Evolutionary conservation across 2,329 filamentous ascomycete genomes (phyloP).

Genomic region (Talaromyces sp.): DNA sequence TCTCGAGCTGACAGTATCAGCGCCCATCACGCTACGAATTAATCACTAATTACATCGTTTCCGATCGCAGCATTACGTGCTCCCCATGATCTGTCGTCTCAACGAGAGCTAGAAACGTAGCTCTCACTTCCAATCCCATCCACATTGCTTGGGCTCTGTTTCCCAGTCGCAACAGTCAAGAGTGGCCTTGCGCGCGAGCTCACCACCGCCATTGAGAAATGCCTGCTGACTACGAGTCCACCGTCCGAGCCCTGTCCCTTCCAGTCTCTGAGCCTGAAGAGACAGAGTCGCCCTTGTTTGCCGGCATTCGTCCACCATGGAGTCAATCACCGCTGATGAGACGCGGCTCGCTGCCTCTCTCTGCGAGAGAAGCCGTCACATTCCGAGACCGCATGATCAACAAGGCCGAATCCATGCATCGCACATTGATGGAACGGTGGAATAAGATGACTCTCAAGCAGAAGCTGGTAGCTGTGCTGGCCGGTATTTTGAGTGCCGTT

Average conservation of each 20-base stretch:
- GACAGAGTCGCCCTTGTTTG: constrained; percentile 42
- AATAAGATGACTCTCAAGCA: constrained; percentile 49
- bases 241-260: constrained; percentile 49
- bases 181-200: background rate
- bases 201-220: constrained; percentile 18
- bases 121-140: background rate
- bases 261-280: constrained; percentile 39
- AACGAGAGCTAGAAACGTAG: constrained; percentile 8
- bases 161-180: background rate
- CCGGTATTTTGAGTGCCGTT: constrained; percentile 46
- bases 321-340: constrained; percentile 40
- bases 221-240: constrained; percentile 47
- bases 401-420: constrained; percentile 29
- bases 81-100: constrained; percentile 6
- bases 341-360: constrained; percentile 34
- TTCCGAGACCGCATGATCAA: constrained; percentile 35
- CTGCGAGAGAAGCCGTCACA: constrained; percentile 24
- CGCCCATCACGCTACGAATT: background rate
- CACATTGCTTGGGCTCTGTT: background rate
- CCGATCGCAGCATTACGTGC: background rate
- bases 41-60: background rate
- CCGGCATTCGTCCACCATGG: constrained; percentile 47
- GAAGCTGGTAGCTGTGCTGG: constrained; percentile 52
- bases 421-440: constrained; percentile 29
- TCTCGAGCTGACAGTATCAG: background rate